phyloP scores from a whole-genome alignment of 2,329 filamentous ascomycete species.

The Huntiella abstrusa region DNA sequence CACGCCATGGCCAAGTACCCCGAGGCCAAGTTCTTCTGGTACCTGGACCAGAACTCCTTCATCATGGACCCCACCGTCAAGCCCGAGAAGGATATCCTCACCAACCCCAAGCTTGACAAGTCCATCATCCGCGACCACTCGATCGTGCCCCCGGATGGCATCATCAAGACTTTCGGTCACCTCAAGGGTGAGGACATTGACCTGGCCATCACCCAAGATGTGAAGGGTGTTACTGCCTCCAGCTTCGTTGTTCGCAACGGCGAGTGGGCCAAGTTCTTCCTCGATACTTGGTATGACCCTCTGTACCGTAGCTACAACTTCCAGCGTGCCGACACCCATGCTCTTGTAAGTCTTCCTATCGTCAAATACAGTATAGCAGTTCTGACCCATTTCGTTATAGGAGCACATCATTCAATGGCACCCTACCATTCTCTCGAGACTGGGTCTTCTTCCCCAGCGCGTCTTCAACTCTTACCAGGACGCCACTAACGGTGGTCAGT shows the following conservation, averaged over 20 bases:
- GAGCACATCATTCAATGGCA: constrained; percentile 93
- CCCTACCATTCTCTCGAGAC: constrained; percentile 76
- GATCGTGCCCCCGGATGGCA: constrained; percentile 85
- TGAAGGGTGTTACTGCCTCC: constrained; percentile 53
- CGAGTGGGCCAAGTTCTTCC: constrained; percentile 80
- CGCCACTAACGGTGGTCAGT: constrained; percentile 38
- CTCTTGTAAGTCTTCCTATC: constrained; percentile 42
- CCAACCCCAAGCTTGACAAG: constrained; percentile 45
- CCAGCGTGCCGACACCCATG: constrained; percentile 82
- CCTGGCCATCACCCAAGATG: constrained; percentile 69
- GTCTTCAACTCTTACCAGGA: constrained; percentile 61
- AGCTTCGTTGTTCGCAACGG: constrained; percentile 70
- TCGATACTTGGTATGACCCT: constrained; percentile 93
- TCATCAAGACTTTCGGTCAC: constrained; percentile 84
- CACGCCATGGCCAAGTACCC: constrained; percentile 73
- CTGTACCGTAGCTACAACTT: constrained; percentile 91
- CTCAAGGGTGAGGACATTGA: constrained; percentile 63
- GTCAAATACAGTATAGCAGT: not conserved
- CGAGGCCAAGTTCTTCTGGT: constrained; percentile 67
- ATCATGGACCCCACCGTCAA: constrained; percentile 67
- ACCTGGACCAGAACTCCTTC: constrained; percentile 63
- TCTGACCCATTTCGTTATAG: constrained; percentile 22
- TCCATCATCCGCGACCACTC: constrained; percentile 72
- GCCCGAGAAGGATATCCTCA: constrained; percentile 54
- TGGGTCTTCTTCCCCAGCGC: constrained; percentile 77